Conservation (phyloP, 192 early-diverging fungal genomes). For the Coemansia sp. region DNA sequence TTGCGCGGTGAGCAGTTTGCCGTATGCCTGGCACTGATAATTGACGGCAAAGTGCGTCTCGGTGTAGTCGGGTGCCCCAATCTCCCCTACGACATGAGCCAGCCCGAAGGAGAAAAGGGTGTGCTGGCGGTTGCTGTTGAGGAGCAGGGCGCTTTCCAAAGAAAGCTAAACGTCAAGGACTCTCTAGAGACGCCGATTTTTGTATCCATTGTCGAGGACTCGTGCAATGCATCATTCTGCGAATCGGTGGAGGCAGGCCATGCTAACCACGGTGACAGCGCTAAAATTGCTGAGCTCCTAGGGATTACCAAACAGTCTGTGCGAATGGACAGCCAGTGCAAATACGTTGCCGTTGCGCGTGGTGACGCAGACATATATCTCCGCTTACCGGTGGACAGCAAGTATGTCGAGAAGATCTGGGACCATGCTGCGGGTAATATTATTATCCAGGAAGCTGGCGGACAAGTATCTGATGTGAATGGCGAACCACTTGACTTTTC, state of each 20-base stretch:
- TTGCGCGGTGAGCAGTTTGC: constrained; percentile 96
- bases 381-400: constrained; percentile 70
- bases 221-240: constrained; percentile 77
- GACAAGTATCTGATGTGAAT: constrained; percentile 77
- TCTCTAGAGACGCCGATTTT: constrained; percentile 63
- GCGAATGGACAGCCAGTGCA: constrained; percentile 98
- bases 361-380: constrained; percentile 95
- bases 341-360: constrained; percentile 87
- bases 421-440: constrained; percentile 94
- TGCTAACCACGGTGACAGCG: constrained; percentile 79
- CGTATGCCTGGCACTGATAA: constrained; percentile 89
- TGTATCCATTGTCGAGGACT: constrained; percentile 48
- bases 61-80: constrained; percentile 90
- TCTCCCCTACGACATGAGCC: constrained; percentile 62
- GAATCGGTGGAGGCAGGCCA: constrained; percentile 95
- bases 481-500: constrained; percentile 90
- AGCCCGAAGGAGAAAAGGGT: constrained; percentile 68
- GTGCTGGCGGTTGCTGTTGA: constrained; percentile 83
- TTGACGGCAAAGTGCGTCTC: constrained; percentile 83
- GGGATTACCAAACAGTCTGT: constrained; percentile 77
- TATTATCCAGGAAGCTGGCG: constrained; percentile 91
- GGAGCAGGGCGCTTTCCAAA: constrained; percentile 89
- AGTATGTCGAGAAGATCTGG: constrained; percentile 99
- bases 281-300: constrained; percentile 72
- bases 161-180: constrained; percentile 15